Conservation (phyloP, 306 rosid species). For the Senna siamea region DNA sequence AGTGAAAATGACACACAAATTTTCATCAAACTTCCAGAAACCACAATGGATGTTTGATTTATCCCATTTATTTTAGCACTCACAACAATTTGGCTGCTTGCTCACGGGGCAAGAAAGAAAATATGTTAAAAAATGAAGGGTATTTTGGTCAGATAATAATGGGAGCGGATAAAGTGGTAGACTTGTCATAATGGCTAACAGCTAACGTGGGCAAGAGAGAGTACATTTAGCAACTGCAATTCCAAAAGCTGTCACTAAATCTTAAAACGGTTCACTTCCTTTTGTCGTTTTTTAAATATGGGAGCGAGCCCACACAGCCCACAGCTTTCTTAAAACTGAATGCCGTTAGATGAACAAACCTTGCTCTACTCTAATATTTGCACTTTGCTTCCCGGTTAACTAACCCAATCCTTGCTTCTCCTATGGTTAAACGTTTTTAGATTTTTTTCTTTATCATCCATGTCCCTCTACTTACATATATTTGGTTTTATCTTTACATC, state of each 20-base stretch:
- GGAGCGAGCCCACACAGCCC: conserved; percentile 34
- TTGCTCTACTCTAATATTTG: conserved; percentile 2
- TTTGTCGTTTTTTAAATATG: conserved; percentile 37
- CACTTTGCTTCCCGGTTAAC: conserved; percentile 35
- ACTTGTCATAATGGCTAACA: neutral
- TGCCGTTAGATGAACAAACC: conserved; percentile 47
- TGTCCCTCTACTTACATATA: neutral
- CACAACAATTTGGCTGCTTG: no score
- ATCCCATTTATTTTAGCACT: no score
- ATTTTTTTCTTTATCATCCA: conserved; percentile 17
- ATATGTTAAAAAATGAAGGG: conserved; percentile 11
- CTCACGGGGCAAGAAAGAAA: neutral
- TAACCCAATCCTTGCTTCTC: conserved; percentile 32
- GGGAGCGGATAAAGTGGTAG: conserved; percentile 15
- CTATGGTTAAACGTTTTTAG: conserved; percentile 33
- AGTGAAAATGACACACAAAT: no score
- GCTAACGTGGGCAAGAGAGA: conserved; percentile 24
- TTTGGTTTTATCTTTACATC: neutral
- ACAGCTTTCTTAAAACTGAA: conserved; percentile 49
- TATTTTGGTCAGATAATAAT: conserved; percentile 11
- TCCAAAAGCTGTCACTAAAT: conserved; percentile 24
- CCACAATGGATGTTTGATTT: no score
- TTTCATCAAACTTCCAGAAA: no score
- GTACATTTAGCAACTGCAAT: neutral
- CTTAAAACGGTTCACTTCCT: conserved; percentile 32